Evolutionary conservation across 768 basidiomycete species (phyloP).

Genomic region (Hydnum rufescens): DNA sequence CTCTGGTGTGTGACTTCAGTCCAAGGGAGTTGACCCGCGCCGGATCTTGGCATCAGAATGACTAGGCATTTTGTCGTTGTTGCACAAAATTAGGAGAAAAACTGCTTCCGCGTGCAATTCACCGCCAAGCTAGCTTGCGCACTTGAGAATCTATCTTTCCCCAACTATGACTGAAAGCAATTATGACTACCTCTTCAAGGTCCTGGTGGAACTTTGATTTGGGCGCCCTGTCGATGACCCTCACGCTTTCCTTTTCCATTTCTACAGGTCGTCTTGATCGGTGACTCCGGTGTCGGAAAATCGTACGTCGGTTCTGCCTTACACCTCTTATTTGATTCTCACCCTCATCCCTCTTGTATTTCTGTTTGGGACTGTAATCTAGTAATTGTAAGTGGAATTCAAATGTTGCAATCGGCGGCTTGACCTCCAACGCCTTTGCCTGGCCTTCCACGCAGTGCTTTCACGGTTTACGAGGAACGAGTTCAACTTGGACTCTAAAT

Average conservation of each 20-base stretch:
- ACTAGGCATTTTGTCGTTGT: too few species aligned
- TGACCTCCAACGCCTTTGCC: background rate
- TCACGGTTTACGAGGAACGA: slow-evolving; percentile 99
- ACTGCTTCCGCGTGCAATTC: too few species aligned
- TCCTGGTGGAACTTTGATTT: slow-evolving; percentile 17
- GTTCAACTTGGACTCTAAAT: slow-evolving; percentile 98
- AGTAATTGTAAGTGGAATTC: slow-evolving; percentile 40
- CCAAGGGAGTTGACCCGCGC: too few species aligned
- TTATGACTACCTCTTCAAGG: slow-evolving; percentile 99
- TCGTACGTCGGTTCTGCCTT: slow-evolving; percentile 44
- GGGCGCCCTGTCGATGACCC: background rate
- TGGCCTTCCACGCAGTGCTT: slow-evolving; percentile 44
- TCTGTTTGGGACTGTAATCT: background rate
- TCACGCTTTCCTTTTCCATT: background rate
- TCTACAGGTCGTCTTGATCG: slow-evolving; percentile 84
- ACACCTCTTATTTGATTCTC: slow-evolving; percentile 5
- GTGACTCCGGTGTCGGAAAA: slow-evolving; percentile 98
- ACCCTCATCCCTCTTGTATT: background rate
- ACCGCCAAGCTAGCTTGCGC: too few species aligned
- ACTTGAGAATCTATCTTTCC: too few species aligned
- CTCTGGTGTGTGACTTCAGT: too few species aligned
- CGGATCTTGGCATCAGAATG: too few species aligned
- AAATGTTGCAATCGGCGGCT: background rate
- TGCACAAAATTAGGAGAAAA: too few species aligned
- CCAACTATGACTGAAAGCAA: slow-evolving; percentile 81